These are phyloP conservation scores for Globisporangium megalacanthum DNA, from an alignment of 352 stramenopile species.

Conservation along the genomic window DNA sequence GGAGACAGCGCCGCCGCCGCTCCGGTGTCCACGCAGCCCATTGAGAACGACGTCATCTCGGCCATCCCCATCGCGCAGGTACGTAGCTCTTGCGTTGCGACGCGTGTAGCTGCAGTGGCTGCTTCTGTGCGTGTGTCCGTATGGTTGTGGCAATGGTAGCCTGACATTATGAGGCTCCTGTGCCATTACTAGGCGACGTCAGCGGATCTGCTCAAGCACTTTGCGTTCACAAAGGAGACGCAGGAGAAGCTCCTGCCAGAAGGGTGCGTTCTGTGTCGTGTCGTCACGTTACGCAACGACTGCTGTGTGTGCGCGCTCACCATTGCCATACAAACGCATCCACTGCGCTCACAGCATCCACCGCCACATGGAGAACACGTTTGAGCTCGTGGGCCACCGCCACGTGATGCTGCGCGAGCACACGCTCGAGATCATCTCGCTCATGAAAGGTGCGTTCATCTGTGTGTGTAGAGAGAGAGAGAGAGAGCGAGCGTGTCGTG, in stretches of 20 bases:
- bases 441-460: slow-evolving; percentile 49
- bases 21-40: slow-evolving; percentile 12
- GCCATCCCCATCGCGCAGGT: slow-evolving; percentile 56
- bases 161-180: no score
- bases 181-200: slow-evolving; percentile 32
- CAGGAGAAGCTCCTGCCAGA: slow-evolving; percentile 72
- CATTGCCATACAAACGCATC: background rate
- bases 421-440: slow-evolving; percentile 64
- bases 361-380: slow-evolving; percentile 69
- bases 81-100: background rate
- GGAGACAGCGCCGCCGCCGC: slow-evolving; percentile 14
- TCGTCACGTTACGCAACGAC: background rate
- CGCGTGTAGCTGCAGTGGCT: background rate
- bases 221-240: slow-evolving; percentile 67
- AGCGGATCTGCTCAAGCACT: slow-evolving; percentile 73
- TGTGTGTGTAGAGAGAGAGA: background rate
- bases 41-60: slow-evolving; percentile 41
- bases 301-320: background rate
- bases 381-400: slow-evolving; percentile 77
- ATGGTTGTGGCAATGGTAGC: background rate
- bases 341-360: slow-evolving; percentile 30
- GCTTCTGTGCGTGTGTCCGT: background rate
- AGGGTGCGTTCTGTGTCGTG: slow-evolving; percentile 25
- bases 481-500: background rate
- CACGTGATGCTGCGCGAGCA: slow-evolving; percentile 84